Base-by-base conservation (phyloP, 2,329 filamentous ascomycete genomes). In the Magnaporthiopsis rhizophila region DNA sequence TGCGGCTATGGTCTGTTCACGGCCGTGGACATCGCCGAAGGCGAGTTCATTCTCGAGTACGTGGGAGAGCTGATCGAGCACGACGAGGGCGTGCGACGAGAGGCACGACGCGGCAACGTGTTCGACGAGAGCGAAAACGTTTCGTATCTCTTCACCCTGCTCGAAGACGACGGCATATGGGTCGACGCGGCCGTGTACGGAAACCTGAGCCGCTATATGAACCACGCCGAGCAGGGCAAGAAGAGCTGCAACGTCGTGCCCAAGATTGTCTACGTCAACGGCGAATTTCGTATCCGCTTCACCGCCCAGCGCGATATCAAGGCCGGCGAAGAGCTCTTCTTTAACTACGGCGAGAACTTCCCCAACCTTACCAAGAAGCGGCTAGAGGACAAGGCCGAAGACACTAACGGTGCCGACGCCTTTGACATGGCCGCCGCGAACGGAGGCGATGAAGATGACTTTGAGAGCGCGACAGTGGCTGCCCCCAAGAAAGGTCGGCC, bases 201-300 rank as follows among this genome's bases (percentile, higher is more conserved):
- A 62, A 95, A 94, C 72, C 87, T 93, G 67, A 88, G 89, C 60
- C 86, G 91, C 4, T 95, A 92, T 75, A 91, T 95, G 73, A 95
- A 96, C 74, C 90, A 94, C 69, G 87, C 89, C 18, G 79, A 81
- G 61, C 73, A 74, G 59, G 77, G 81, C 66, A 78, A 78, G 66
- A 70, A 78, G 68, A 72, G 89, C 64, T 87, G 87, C 71, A 86
- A 87, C 67, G 84, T 86, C 65, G 82, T 79, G 21, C 84, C 89
- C 1, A 83, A 84, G 65, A 88, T 91, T 63, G 74, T 89, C 21
- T 85, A 91, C 62, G 90, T 91, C 65, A 91, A 91, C 69, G 88
- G 88, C 30, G 87, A 90, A 66, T 88, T 88, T 69, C 85, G 91
- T 18, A 91, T 95, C 72, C 89, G 87, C 59, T 89, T 95, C 69